Conservation (phyloP, 306 rosid species). For the Sicyos edulis region DNA sequence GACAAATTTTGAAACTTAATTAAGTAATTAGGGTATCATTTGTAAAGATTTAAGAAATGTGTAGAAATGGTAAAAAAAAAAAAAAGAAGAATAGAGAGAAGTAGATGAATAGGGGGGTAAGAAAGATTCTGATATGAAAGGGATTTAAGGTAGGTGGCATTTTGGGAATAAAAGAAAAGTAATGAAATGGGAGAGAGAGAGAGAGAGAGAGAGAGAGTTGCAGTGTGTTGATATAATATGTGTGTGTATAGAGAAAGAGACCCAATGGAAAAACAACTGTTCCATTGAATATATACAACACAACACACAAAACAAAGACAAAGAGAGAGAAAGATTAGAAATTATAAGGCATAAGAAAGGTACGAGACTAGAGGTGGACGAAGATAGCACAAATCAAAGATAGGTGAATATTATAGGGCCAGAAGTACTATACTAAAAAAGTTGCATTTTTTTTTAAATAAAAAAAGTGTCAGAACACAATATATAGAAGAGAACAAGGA, state of each 20-base stretch:
- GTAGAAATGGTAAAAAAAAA: too few species aligned
- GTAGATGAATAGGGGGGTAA: too few species aligned
- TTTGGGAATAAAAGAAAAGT: neutral
- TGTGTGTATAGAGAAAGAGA: neutral
- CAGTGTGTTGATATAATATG: neutral
- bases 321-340: neutral
- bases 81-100: too few species aligned
- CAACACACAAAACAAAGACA: neutral
- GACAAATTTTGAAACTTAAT: too few species aligned
- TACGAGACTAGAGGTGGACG: neutral
- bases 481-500: neutral
- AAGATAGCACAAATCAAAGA: neutral
- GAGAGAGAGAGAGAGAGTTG: too few species aligned
- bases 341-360: neutral
- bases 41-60: too few species aligned
- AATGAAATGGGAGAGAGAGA: too few species aligned
- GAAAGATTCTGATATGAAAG: neutral
- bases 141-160: neutral
- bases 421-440: conserved; percentile 18
- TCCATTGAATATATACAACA: neutral
- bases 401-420: conserved; percentile 3
- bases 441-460: neutral
- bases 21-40: too few species aligned
- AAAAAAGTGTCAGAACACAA: neutral
- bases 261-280: conserved; percentile 16